A percentile compares a stretch with the other conserved stretches of the same genome.
Evolutionary conservation across 371 early-diverging fungal species (phyloP).

Genomic region (Apophysomyces sp.): DNA sequence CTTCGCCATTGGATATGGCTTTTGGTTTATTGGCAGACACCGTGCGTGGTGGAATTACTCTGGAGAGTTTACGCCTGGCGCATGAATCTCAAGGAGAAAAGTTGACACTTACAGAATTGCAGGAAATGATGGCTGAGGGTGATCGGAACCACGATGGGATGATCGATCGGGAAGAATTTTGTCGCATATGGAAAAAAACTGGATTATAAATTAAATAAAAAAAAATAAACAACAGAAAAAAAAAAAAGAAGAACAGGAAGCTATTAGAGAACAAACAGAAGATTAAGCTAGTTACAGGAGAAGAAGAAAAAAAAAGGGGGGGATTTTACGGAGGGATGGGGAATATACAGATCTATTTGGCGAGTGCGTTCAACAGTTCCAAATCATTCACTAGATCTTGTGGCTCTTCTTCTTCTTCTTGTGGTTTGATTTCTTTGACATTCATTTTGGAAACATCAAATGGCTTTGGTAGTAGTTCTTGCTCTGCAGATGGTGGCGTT

Average conservation of each 20-base stretch:
- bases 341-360: background rate
- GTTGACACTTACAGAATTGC: slow-evolving; percentile 26
- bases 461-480: background rate
- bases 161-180: slow-evolving; percentile 35
- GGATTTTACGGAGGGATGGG: background rate
- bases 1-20: slow-evolving; percentile 4
- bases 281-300: background rate
- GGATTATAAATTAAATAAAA: slow-evolving; percentile 12
- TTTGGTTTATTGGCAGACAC: slow-evolving; percentile 23
- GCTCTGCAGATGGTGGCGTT: background rate
- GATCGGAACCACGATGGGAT: slow-evolving; percentile 41
- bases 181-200: slow-evolving; percentile 24
- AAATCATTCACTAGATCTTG: background rate
- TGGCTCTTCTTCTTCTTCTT: background rate
- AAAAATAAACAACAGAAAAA: no score
- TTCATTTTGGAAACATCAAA: background rate
- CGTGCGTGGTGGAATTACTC: slow-evolving; percentile 24
- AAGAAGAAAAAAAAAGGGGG: background rate
- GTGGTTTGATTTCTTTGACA: background rate
- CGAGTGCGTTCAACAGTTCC: background rate
- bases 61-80: slow-evolving; percentile 23
- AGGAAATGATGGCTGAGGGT: slow-evolving; percentile 42
- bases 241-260: no score
- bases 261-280: background rate
- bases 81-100: slow-evolving; percentile 24